Conservation (phyloP, 2,329 filamentous ascomycete species). For the Colletotrichum lentis region DNA sequence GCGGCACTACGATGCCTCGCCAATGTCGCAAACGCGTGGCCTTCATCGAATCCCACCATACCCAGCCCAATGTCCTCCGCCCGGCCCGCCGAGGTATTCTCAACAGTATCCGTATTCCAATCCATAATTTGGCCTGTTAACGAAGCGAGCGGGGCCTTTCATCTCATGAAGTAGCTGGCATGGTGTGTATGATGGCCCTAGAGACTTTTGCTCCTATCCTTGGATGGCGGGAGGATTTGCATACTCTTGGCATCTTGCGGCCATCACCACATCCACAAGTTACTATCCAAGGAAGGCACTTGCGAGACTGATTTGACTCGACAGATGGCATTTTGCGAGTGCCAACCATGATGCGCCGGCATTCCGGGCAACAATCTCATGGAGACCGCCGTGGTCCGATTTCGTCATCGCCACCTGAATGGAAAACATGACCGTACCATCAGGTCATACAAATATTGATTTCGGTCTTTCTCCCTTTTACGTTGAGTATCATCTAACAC, state of each 20-base stretch:
- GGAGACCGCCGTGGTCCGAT: background rate
- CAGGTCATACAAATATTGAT: background rate
- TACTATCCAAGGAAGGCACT: background rate
- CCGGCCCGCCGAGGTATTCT: background rate
- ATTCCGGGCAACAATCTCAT: background rate
- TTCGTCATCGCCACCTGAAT: slow-evolving; percentile 7
- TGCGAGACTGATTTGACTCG: background rate
- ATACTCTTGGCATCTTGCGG: background rate
- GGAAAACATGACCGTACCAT: background rate
- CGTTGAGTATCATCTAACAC: background rate
- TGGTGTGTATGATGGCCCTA: no score
- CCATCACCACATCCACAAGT: background rate
- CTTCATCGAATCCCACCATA: background rate
- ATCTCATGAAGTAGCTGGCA: background rate
- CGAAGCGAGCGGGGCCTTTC: background rate
- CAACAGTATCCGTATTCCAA: background rate
- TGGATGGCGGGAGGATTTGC: background rate
- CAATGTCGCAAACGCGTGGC: slow-evolving; percentile 1
- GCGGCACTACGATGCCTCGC: background rate
- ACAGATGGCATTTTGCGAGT: background rate
- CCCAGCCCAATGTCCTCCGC: background rate
- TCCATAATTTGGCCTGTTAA: background rate
- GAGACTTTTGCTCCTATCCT: background rate
- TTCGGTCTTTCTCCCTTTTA: background rate
- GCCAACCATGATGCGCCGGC: background rate